phyloP scores from a whole-genome alignment of 768 basidiomycete species.

The Russula lepida region DNA sequence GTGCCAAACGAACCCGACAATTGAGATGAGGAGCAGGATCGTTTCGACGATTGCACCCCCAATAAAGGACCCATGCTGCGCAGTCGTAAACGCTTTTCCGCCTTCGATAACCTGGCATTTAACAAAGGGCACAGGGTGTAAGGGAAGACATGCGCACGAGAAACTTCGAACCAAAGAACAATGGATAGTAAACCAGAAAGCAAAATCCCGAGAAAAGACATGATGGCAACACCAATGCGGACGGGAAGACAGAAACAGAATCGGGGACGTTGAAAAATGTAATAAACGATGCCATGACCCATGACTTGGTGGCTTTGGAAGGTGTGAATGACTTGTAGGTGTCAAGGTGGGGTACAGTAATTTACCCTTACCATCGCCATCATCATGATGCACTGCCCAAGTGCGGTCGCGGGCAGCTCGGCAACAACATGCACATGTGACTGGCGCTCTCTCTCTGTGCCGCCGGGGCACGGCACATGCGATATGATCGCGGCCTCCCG shows the following conservation, averaged over 20 bases:
- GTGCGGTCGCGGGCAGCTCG: background rate
- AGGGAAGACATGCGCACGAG: conserved; percentile 35
- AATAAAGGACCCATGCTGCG: conserved; percentile 36
- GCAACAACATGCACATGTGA: too few species aligned
- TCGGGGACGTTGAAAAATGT: conserved; percentile 23
- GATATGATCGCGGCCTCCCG: too few species aligned
- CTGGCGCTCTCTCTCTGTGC: too few species aligned
- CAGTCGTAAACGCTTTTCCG: conserved; percentile 23
- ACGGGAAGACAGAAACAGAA: conserved; percentile 62
- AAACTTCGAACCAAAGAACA: conserved; percentile 54
- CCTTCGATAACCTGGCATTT: conserved; percentile 23
- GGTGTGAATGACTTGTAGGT: background rate
- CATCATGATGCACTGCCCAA: background rate
- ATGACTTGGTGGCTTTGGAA: background rate
- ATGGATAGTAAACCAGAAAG: conserved; percentile 46
- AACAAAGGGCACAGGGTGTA: conserved; percentile 22
- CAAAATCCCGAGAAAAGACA: conserved; percentile 46
- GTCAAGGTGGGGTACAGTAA: too few species aligned
- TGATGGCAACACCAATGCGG: conserved; percentile 48
- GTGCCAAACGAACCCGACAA: conserved; percentile 41
- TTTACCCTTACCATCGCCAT: too few species aligned
- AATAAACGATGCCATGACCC: conserved; percentile 17
- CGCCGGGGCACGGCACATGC: too few species aligned
- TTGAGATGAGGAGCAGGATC: conserved; percentile 43
- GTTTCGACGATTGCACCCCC: conserved; percentile 46